Evolutionary conservation across 2,329 filamentous ascomycete species (phyloP), one percentile per base, ranked within the genome.

Genomic region (Fusarium fujikuroi): DNA sequence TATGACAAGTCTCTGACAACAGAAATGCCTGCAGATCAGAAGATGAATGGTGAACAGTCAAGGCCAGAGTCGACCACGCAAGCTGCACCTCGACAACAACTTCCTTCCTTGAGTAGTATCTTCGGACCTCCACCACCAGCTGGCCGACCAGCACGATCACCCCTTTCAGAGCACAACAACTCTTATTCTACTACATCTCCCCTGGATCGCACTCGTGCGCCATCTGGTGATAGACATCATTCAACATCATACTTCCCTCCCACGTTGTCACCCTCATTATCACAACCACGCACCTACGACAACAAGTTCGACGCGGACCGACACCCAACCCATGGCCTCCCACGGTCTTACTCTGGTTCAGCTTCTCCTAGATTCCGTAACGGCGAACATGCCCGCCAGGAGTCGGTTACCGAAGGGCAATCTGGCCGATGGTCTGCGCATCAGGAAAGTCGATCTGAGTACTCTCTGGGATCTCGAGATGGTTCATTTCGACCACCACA

Each of bases 31-130:
- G 66, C 73, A 70, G 81, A 81, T 66, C 83, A 83, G 76, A 81
- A 78, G 56, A 74, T 79, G 59, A 83, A 84, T 70, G 82, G 83
- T 60, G 78, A 78, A 34, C 80, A 80, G 52, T 72, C 76, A 58
- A 82, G 80, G 68, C 80, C 81, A 62, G 83, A 85, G 65, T 76
- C 76, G 52, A 74, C 75, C 52, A 76, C 63, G 72, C 79, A 76
- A 68, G 62, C 73, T 68, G 73, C 78, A 28, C 68, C 78, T 53
- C 83, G 84, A 64, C 86, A 87, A 72, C 85, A 88, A 74, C 84
- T 90, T 28, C 88, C 88, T 4, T 85, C 88, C 10, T 75, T 90
- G 72, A 89, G 87, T 79, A 90, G 87, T 73, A 80, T 90, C 21
- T 89, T 90, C 73, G 87, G 87, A 6, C 85, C 86, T 10, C 82